phyloP scores from a whole-genome alignment of 768 basidiomycete genomes.

The Imleria badia region DNA sequence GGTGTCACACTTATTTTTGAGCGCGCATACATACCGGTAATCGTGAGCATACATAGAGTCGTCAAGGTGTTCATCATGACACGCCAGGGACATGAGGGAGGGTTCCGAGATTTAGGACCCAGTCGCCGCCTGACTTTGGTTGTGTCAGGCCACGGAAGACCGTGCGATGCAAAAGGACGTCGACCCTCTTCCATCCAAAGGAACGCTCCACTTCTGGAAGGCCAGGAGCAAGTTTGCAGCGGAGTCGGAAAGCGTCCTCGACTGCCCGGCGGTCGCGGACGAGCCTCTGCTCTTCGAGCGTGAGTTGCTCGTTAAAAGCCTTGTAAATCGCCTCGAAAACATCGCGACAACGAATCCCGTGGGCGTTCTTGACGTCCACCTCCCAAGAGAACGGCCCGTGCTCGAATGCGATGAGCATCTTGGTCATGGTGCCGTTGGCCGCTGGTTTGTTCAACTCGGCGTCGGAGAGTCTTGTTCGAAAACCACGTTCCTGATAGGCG shows the following conservation, averaged over 20 bases:
- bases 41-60: constrained; percentile 13
- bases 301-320: constrained; percentile 45
- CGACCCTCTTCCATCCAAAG: constrained; percentile 55
- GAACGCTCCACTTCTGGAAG: constrained; percentile 41
- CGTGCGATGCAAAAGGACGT: constrained; percentile 50
- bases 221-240: constrained; percentile 44
- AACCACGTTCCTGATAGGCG: constrained; percentile 23
- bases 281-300: constrained; percentile 42
- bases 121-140: constrained; percentile 33
- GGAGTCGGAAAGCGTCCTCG: constrained; percentile 43
- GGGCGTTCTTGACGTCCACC: constrained; percentile 42
- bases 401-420: constrained; percentile 50
- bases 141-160: constrained; percentile 54
- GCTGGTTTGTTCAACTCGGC: constrained; percentile 44
- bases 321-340: constrained; percentile 59
- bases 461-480: constrained; percentile 31
- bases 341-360: constrained; percentile 53
- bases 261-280: constrained; percentile 32
- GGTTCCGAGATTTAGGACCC: constrained; percentile 35
- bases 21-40: constrained; percentile 15
- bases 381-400: constrained; percentile 37
- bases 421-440: constrained; percentile 42
- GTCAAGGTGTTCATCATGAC: constrained; percentile 7
- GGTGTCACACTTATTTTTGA: too few species aligned
- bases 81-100: constrained; percentile 4